Evolutionary conservation across 352 stramenopile genomes (phyloP), one percentile per base, ranked within the genome.

Genomic region (Globisporangium cylindrosporum): DNA sequence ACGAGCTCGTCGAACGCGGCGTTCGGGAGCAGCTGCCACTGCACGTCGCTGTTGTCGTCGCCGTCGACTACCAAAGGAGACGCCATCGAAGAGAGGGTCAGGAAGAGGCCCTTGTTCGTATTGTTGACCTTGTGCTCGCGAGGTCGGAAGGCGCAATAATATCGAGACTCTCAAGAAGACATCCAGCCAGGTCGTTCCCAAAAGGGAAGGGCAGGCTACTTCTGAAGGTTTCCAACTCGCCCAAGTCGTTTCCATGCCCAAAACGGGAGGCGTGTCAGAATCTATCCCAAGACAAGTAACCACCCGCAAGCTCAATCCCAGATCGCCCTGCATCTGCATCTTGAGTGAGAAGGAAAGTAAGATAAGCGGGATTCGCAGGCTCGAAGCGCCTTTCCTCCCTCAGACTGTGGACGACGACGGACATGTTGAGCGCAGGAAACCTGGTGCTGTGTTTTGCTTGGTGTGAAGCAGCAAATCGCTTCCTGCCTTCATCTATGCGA

Each of bases 1-100:
- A 54, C 54, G 34, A 70, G 48, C 18, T 72, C 53, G 15, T 72
- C 62, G 36, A 72, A 72, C 4, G 59, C 46, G 29, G 62, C 62
- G 25, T 64, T 69, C 20, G 62, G 53, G 20, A 72, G 43, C n/a
- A 34, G 38, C 54, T 69, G 34, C 67, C 67, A 72, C 46, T 51
- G 43, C 18, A 24, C 43, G 6, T 51, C 43, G 15, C 43, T 24
- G 7, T 5, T 12, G 7, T 51, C 43, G 2, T 51, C 18, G 5
- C 9, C 18, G 18, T 24, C 18, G 43, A 12, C 18, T 6, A 51
- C 18, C 43, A 24, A 6, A 51, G 43, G 43, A 51, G 43, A 51
- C 18, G 43, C 43, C 43, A 51, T 46, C 12, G 38, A 0, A 18
- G 4, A 18, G 38, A 18, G 14, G 12, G 6, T 46, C 38, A 46